Conservation (phyloP, 2,329 filamentous ascomycete genomes). For the Aureobasidium sp. region DNA sequence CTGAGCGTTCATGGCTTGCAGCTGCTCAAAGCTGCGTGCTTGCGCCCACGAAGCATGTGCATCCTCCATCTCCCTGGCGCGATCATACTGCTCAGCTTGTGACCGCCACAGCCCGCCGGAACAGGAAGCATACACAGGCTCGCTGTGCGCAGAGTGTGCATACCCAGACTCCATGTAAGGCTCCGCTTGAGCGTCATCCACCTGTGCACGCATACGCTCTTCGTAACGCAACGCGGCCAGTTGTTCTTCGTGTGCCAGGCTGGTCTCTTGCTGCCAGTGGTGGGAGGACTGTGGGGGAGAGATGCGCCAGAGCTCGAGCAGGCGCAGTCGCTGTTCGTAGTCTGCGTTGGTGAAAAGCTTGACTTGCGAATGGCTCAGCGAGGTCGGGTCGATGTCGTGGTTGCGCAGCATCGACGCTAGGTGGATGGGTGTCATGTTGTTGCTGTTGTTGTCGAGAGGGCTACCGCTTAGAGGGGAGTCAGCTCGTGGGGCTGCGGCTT, state of each 20-base stretch:
- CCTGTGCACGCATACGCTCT: slow-evolving; percentile 25
- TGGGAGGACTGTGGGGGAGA: slow-evolving; percentile 55
- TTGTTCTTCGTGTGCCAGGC: slow-evolving; percentile 45
- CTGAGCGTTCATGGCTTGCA: slow-evolving; percentile 35
- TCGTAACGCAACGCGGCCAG: slow-evolving; percentile 54
- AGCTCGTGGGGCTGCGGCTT: slow-evolving; percentile 18
- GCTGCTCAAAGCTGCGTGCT: slow-evolving; percentile 41
- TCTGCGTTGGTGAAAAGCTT: slow-evolving; percentile 71
- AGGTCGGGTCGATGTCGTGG: slow-evolving; percentile 60
- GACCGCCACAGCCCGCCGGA: slow-evolving; percentile 7
- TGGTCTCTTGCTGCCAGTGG: slow-evolving; percentile 35
- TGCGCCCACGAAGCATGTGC: slow-evolving; percentile 58
- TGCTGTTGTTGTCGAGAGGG: slow-evolving; percentile 24
- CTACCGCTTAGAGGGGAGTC: slow-evolving; percentile 1
- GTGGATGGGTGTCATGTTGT: slow-evolving; percentile 33
- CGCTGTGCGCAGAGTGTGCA: background rate
- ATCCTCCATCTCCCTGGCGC: slow-evolving; percentile 48
- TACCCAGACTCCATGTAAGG: slow-evolving; percentile 5
- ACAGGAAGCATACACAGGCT: slow-evolving; percentile 11
- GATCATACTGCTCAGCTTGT: background rate
- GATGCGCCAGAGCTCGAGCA: slow-evolving; percentile 80
- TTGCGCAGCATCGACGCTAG: slow-evolving; percentile 48
- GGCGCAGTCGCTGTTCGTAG: slow-evolving; percentile 58
- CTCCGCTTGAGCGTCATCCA: slow-evolving; percentile 4
- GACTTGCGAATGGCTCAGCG: slow-evolving; percentile 65